Percentiles rank a stretch among this genome's conserved stretches.
These are phyloP conservation scores for Sporothrix phasma DNA, from an alignment of 2,329 filamentous ascomycete genomes.

Conservation along the genomic window DNA sequence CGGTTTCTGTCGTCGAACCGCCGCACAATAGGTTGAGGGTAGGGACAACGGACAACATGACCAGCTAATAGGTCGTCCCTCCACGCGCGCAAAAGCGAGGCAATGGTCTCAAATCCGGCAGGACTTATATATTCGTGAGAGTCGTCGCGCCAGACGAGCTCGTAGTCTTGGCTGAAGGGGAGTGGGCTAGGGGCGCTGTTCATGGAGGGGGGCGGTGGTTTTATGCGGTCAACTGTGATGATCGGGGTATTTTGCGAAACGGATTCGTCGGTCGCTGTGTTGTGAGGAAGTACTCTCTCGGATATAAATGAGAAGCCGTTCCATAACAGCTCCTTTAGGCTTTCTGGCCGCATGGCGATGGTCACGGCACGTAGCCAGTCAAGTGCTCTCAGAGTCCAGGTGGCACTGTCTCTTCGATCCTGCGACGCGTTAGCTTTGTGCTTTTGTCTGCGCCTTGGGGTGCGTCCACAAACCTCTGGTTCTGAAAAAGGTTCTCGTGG, in stretches of 20 bases:
- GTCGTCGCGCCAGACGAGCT: slow-evolving; percentile 22
- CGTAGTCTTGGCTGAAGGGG: slow-evolving; percentile 15
- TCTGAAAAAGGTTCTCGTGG: too few species aligned
- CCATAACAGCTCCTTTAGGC: slow-evolving; percentile 13
- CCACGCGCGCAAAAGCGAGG: slow-evolving; percentile 18
- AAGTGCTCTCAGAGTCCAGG: background rate
- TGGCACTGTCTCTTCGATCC: background rate
- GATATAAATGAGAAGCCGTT: slow-evolving; percentile 18
- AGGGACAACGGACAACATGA: slow-evolving; percentile 17
- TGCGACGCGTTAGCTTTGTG: background rate
- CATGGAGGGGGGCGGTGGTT: background rate
- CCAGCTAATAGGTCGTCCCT: slow-evolving; percentile 17
- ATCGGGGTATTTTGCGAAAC: background rate
- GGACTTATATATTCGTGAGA: slow-evolving; percentile 20
- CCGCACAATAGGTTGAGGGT: slow-evolving; percentile 8
- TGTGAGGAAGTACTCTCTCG: slow-evolving; percentile 13
- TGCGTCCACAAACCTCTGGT: slow-evolving; percentile 2
- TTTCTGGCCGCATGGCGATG: slow-evolving; percentile 18
- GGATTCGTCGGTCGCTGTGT: background rate
- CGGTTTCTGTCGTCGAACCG: slow-evolving; percentile 9
- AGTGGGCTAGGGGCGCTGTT: background rate
- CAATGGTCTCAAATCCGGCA: slow-evolving; percentile 17
- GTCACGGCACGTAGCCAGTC: slow-evolving; percentile 13
- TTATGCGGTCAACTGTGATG: slow-evolving; percentile 17
- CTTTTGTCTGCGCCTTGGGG: background rate